A percentile compares a stretch with the other conserved stretches of the same genome.
phyloP scores from a whole-genome alignment of 805 yeast genomes.

The Nakazawaea populi region DNA sequence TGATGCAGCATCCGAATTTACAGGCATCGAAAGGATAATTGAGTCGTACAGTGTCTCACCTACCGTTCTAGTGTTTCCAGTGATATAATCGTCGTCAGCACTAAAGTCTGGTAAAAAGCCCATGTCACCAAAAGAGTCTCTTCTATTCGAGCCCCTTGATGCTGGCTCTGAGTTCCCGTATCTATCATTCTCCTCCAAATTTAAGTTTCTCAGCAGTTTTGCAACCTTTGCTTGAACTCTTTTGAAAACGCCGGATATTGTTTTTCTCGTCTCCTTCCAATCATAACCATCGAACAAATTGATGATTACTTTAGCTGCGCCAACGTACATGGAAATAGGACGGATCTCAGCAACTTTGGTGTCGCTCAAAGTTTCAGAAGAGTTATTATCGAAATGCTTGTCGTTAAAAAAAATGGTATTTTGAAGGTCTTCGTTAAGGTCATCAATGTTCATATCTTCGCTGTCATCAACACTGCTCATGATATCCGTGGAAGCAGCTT shows the following conservation, averaged over 20 bases:
- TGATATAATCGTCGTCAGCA: conserved; percentile 11
- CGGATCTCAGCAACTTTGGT: conserved; percentile 10
- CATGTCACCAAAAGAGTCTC: conserved; percentile 2
- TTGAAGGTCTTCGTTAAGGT: neutral
- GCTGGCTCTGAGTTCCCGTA: neutral
- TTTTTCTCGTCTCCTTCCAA: conserved; percentile 72
- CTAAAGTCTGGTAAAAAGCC: conserved; percentile 6
- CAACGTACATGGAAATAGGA: conserved; percentile 26
- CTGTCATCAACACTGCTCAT: neutral
- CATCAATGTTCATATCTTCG: neutral
- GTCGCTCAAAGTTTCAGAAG: neutral
- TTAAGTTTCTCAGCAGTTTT: conserved; percentile 13
- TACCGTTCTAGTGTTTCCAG: conserved; percentile 26
- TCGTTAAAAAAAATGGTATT: conserved; percentile 6
- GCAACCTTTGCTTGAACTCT: conserved; percentile 49
- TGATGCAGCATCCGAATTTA: conserved; percentile 35
- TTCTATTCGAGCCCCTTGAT: conserved; percentile 4
- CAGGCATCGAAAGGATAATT: conserved; percentile 60
- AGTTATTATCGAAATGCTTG: conserved; percentile 5
- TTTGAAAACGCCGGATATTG: conserved; percentile 60
- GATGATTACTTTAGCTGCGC: conserved; percentile 33
- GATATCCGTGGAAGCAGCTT: neutral
- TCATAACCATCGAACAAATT: conserved; percentile 87
- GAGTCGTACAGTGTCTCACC: conserved; percentile 75
- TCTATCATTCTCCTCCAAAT: neutral